Evolutionary conservation across 257 asterid species (phyloP).

Genomic region (Plantago major): DNA sequence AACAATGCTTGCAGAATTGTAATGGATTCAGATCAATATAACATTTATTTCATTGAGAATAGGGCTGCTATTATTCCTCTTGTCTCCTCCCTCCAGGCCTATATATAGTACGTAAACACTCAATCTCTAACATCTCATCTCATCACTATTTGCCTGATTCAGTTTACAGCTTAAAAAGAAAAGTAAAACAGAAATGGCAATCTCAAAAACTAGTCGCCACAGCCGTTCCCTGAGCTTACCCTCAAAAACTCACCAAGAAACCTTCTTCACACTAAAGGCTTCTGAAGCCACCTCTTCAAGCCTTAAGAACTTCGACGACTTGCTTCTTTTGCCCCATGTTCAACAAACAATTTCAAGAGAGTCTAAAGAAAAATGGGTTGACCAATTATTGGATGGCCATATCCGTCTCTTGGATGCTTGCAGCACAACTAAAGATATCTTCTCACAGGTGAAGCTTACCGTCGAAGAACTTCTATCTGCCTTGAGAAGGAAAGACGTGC

Average conservation of each 20-base stretch:
- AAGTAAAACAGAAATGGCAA: constrained; percentile 20
- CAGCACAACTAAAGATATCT: no score
- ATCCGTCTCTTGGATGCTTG: no score
- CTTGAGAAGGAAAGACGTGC: no score
- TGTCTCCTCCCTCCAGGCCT: no score
- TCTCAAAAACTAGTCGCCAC: constrained; percentile 33
- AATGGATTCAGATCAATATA: constrained; percentile 19
- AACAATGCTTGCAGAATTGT: constrained; percentile 12
- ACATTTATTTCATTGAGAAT: neutral
- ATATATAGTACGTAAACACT: no score
- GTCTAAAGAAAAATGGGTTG: no score
- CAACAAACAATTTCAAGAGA: no score
- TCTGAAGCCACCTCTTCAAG: constrained; percentile 26
- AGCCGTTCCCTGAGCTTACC: constrained; percentile 40
- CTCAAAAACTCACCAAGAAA: constrained; percentile 29
- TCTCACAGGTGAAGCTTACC: no score
- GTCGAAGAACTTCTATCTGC: no score
- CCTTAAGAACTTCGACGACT: no score
- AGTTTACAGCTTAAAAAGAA: neutral
- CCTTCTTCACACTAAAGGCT: constrained; percentile 22
- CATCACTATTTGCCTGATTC: constrained; percentile 2
- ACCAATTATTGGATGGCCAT: no score
- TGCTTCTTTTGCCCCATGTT: no score
- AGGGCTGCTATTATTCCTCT: constrained; percentile 3
- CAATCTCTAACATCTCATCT: neutral